These are phyloP conservation scores for Microsporum audouinii DNA, from an alignment of 2,329 filamentous ascomycete species.

Conservation along the genomic window DNA sequence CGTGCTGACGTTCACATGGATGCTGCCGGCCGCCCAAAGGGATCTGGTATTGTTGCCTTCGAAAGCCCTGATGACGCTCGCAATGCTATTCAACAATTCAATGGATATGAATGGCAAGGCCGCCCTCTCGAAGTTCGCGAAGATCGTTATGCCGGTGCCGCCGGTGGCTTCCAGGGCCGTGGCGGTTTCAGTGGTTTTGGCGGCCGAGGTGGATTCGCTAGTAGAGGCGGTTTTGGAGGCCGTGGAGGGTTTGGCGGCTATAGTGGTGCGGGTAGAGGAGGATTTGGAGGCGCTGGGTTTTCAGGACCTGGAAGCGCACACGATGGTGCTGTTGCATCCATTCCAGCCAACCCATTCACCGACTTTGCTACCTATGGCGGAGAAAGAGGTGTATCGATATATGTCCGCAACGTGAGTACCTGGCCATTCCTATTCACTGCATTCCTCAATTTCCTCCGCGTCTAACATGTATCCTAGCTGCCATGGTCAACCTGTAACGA, in stretches of 20 bases:
- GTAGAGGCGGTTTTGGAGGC: constrained; percentile 42
- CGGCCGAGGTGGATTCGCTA: constrained; percentile 45
- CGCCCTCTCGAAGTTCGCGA: constrained; percentile 87
- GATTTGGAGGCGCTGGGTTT: constrained; percentile 35
- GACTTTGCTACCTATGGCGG: constrained; percentile 80
- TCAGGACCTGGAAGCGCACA: constrained; percentile 22
- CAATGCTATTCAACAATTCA: constrained; percentile 94
- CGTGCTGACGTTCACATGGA: constrained; percentile 91
- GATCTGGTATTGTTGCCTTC: constrained; percentile 93
- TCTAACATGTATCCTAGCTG: constrained; percentile 45
- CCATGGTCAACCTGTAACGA: constrained; percentile 99
- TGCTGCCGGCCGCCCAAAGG: constrained; percentile 86
- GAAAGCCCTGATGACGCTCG: constrained; percentile 89
- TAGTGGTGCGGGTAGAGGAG: constrained; percentile 37
- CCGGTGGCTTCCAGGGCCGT: constrained; percentile 34
- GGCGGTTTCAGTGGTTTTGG: constrained; percentile 33
- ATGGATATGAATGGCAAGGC: constrained; percentile 97
- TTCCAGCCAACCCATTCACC: constrained; percentile 74
- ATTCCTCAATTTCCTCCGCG: neutral
- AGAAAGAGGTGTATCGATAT: constrained; percentile 74
- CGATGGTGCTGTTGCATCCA: constrained; percentile 35
- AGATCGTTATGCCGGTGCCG: constrained; percentile 65
- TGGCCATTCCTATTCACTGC: neutral
- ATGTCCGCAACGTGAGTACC: constrained; percentile 80
- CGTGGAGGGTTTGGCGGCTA: constrained; percentile 44